Percentiles rank a stretch among this genome's conserved stretches.
These are phyloP conservation scores for Daldinia vernicosa DNA, from an alignment of 495 filamentous ascomycete genomes.

Conservation along the genomic window DNA sequence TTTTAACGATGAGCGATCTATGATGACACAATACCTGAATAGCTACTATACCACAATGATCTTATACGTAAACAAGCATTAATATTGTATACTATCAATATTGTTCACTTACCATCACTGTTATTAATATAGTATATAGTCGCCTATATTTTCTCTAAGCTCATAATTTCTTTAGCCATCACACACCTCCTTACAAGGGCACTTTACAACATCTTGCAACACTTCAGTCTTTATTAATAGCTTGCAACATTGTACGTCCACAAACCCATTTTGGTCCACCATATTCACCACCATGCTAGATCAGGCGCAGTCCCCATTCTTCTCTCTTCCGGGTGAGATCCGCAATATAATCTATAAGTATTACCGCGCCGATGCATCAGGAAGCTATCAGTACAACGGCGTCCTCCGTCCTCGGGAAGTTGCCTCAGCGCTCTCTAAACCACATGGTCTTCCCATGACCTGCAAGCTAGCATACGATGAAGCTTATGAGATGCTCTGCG, in stretches of 20 bases:
- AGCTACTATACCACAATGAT: too few relatives aligned
- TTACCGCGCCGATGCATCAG: not conserved
- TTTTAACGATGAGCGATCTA: not conserved
- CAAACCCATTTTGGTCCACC: not conserved
- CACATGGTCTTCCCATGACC: not conserved
- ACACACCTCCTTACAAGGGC: not conserved
- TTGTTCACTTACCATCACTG: not conserved
- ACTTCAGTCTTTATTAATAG: not conserved
- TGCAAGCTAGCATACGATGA: constrained; percentile 4
- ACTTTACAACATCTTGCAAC: not conserved
- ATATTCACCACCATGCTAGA: not conserved
- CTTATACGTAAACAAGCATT: too few relatives aligned
- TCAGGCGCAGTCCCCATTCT: constrained; percentile 11
- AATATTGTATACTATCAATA: not conserved
- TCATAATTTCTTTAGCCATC: not conserved
- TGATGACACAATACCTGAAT: too few relatives aligned
- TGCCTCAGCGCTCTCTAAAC: not conserved
- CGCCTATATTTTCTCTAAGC: not conserved
- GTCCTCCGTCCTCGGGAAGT: not conserved
- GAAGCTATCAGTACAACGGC: not conserved
- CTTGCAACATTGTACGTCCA: not conserved
- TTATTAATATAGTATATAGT: not conserved
- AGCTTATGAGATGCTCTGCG: not conserved
- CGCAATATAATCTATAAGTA: constrained; percentile 5
- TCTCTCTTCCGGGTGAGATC: constrained; percentile 2